A percentile compares a stretch with the other conserved stretches of the same genome.
Conservation (phyloP, 805 yeast genomes). For the Yamadazyma laniorum region DNA sequence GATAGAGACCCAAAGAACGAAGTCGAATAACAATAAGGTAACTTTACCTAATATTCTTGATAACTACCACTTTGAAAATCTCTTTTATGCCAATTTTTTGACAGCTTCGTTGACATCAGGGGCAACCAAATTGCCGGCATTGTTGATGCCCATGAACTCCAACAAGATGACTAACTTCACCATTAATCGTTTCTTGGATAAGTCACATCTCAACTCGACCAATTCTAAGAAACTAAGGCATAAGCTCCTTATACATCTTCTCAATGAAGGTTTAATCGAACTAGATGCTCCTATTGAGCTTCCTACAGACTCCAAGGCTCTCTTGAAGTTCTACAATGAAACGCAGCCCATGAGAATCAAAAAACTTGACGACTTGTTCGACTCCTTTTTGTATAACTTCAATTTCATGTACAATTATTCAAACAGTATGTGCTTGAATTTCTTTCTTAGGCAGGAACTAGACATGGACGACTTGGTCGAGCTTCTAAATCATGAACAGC, state of each 20-base stretch:
- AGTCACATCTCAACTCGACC: conserved; percentile 12
- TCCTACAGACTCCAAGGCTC: neutral
- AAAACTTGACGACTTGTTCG: conserved; percentile 43
- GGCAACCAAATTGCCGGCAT: conserved; percentile 6
- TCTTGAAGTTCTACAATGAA: conserved; percentile 5
- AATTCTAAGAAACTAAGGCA: conserved; percentile 12
- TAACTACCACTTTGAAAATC: conserved; percentile 38
- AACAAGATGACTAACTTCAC: conserved; percentile 38
- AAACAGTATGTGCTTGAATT: conserved; percentile 19
- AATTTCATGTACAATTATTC: conserved; percentile 21
- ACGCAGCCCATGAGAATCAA: conserved; percentile 8
- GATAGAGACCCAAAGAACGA: conserved; percentile 40
- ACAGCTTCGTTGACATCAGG: conserved; percentile 10
- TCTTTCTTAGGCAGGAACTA: conserved; percentile 16
- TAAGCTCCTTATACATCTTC: conserved; percentile 4
- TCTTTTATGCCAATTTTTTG: conserved; percentile 31
- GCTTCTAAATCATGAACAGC: conserved; percentile 18
- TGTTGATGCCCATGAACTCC: conserved; percentile 37
- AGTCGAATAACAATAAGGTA: conserved; percentile 30
- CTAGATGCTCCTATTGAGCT: conserved; percentile 7
- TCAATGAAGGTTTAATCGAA: neutral
- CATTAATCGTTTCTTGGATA: conserved; percentile 33
- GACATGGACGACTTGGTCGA: conserved; percentile 26
- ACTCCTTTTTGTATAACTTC: conserved; percentile 35
- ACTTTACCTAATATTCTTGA: conserved; percentile 40